A percentile compares a stretch with the other conserved stretches of the same genome.
These are phyloP conservation scores for Ophiostoma triangulosporum DNA, from an alignment of 2,329 filamentous ascomycete species.

Conservation along the genomic window DNA sequence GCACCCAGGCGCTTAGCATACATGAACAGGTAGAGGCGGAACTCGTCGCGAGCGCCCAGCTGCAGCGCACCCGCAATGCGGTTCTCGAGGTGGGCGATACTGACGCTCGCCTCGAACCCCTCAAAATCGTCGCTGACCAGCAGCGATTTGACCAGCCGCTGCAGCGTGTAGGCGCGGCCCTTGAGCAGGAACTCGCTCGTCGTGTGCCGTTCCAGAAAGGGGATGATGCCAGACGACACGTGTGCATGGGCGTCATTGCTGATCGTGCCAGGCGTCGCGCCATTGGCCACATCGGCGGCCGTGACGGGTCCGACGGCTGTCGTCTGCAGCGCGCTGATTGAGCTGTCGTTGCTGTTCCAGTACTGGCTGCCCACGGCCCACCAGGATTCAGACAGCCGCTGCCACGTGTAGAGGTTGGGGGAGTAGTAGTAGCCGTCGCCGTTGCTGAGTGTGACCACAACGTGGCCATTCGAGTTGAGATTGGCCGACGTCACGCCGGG, in stretches of 20 bases:
- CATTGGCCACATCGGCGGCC: constrained; percentile 24
- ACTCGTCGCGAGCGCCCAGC: constrained; percentile 79
- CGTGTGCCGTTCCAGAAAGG: constrained; percentile 84
- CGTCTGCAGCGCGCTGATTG: constrained; percentile 66
- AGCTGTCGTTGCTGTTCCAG: constrained; percentile 95
- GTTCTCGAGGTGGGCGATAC: constrained; percentile 90
- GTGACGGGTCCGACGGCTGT: constrained; percentile 49
- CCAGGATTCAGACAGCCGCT: constrained; percentile 91
- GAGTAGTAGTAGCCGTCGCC: constrained; percentile 91
- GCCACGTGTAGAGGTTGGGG: constrained; percentile 76
- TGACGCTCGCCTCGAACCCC: constrained; percentile 78
- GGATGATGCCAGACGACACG: constrained; percentile 83
- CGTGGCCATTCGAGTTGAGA: constrained; percentile 72
- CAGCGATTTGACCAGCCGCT: constrained; percentile 79
- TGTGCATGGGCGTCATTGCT: constrained; percentile 52
- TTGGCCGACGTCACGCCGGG: constrained; percentile 85
- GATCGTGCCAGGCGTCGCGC: neutral
- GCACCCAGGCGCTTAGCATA: constrained; percentile 92
- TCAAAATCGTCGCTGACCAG: constrained; percentile 85
- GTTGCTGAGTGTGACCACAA: constrained; percentile 84
- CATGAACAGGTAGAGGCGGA: constrained; percentile 91
- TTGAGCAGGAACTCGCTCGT: constrained; percentile 86
- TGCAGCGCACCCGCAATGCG: constrained; percentile 79
- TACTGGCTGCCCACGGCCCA: constrained; percentile 97
- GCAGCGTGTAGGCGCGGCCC: constrained; percentile 80